A percentile compares a stretch with the other conserved stretches of the same genome.
Conservation (phyloP, 306 rosid species). For the Hippophae rhamnoides region DNA sequence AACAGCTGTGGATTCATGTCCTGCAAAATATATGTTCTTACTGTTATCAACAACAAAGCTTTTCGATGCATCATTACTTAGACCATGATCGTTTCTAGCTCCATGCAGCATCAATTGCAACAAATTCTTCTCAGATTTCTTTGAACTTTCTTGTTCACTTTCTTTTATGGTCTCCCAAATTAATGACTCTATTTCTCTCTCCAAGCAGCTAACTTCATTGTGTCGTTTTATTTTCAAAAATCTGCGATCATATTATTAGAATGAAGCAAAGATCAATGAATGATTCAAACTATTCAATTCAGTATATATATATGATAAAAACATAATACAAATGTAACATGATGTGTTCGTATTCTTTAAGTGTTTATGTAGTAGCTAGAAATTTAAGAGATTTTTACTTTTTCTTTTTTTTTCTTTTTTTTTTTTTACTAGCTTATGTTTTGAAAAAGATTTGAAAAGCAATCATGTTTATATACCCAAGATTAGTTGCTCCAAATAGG, state of each 20-base stretch:
- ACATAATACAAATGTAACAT: too few relatives aligned
- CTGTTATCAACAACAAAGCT: constrained; percentile 80
- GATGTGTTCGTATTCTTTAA: too few relatives aligned
- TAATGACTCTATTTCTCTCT: constrained; percentile 64
- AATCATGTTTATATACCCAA: constrained; percentile 29
- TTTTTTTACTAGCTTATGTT: not conserved
- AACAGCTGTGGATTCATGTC: constrained; percentile 76
- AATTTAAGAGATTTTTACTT: too few relatives aligned
- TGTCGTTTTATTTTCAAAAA: constrained; percentile 29
- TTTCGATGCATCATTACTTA: constrained; percentile 46
- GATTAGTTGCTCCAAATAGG: constrained; percentile 41
- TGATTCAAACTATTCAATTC: not conserved
- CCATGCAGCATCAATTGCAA: constrained; percentile 61
- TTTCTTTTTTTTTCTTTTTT: too few relatives aligned
- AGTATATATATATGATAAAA: too few relatives aligned
- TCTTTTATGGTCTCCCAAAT: constrained; percentile 73
- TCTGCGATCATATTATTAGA: constrained; percentile 12
- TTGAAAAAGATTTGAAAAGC: not conserved
- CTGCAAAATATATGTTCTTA: constrained; percentile 89
- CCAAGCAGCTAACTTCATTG: constrained; percentile 34
- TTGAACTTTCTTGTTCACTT: constrained; percentile 31
- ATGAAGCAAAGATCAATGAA: too few relatives aligned
- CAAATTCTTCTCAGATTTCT: constrained; percentile 49
- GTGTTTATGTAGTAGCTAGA: too few relatives aligned
- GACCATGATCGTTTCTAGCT: constrained; percentile 39